phyloP scores from a whole-genome alignment of 495 filamentous ascomycete genomes.

The Podospora comata region DNA sequence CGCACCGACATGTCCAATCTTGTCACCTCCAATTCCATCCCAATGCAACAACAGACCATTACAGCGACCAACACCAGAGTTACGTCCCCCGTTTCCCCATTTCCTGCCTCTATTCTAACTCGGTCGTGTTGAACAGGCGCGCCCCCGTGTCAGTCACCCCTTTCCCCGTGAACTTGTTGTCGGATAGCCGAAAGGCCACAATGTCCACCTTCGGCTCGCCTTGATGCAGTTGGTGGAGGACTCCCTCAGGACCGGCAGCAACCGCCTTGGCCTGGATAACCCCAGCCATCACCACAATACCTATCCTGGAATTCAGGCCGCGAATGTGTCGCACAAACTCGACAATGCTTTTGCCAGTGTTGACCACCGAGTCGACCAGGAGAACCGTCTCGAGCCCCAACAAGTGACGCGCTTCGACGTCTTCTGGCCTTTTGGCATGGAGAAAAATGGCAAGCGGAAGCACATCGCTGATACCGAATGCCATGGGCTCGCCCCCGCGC shows the following conservation, averaged over 20 bases:
- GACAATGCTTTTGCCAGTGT: slow-evolving; percentile 52
- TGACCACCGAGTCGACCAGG: slow-evolving; percentile 62
- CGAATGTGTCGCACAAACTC: slow-evolving; percentile 56
- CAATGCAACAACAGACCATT: not conserved
- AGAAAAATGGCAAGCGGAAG: slow-evolving; percentile 55
- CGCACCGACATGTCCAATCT: no score
- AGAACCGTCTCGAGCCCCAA: slow-evolving; percentile 42
- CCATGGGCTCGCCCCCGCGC: slow-evolving; percentile 67
- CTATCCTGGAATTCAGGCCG: slow-evolving; percentile 35
- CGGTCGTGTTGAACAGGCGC: slow-evolving; percentile 57
- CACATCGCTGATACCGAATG: slow-evolving; percentile 57
- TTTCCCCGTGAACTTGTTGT: slow-evolving; percentile 53
- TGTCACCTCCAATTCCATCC: not conserved
- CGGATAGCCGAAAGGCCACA: slow-evolving; percentile 53
- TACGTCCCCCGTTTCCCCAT: not conserved
- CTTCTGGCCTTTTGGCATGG: slow-evolving; percentile 48
- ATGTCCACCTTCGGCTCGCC: slow-evolving; percentile 35
- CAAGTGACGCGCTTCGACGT: slow-evolving; percentile 49
- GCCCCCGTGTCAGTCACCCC: slow-evolving; percentile 58
- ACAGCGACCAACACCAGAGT: not conserved
- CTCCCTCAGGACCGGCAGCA: not conserved
- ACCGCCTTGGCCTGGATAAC: slow-evolving; percentile 52
- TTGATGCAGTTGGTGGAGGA: not conserved
- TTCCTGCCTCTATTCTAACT: not conserved
- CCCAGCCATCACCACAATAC: slow-evolving; percentile 56